Evolutionary conservation across 2,329 filamentous ascomycete species (phyloP), one percentile per base, ranked within the genome.

Genomic region (Trichoderma sp.): DNA sequence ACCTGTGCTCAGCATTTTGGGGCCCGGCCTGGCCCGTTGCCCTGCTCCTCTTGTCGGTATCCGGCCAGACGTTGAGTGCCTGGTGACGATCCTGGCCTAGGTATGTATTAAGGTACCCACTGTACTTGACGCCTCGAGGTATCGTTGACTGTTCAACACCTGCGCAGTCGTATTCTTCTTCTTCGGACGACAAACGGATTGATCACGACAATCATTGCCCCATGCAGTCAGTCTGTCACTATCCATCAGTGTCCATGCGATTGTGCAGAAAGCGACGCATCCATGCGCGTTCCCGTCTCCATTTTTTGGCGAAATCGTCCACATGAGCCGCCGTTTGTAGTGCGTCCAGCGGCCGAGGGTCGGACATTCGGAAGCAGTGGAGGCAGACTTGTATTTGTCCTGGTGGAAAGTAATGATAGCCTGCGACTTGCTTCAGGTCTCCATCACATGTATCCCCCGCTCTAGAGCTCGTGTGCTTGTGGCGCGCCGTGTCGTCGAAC

Each of bases 41-140:
- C 43, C 43, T 50, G 57, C 57, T 48, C 34, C 26, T n/a, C 45
- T 45, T 17, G 47, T 28, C 10, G 41, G 34, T 39, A 30, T 34
- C 30, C 24, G 15, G 41, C 41, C 50, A 45, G 14, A 34, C 50
- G 58, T 47, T 28, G 47, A 24, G 50, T 55, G 59, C 59, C 41
- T 41, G 45, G 59, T 63, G 59, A 50, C 59, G 59, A 63, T 45
- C 50, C 26, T 47, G 59, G 59, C 26, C 7, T 34, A 34, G n/a
- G n/a, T n/a, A n/a, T n/a, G n/a, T n/a, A n/a, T n/a, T n/a, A n/a
- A n/a, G n/a, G 3, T 30, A 30, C 28, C 1, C 7, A 30, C 7
- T 30, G 28, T 30, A 30, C 5, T 7, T 30, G 3, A 30, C 7
- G 28, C 6, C 28, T 30, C 28, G 7, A 7, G 5, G 30, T 34